Percentiles rank a stretch among this genome's conserved stretches.
phyloP scores from a whole-genome alignment of 192 early-diverging fungal species.

The Kickxella alabastrina region DNA sequence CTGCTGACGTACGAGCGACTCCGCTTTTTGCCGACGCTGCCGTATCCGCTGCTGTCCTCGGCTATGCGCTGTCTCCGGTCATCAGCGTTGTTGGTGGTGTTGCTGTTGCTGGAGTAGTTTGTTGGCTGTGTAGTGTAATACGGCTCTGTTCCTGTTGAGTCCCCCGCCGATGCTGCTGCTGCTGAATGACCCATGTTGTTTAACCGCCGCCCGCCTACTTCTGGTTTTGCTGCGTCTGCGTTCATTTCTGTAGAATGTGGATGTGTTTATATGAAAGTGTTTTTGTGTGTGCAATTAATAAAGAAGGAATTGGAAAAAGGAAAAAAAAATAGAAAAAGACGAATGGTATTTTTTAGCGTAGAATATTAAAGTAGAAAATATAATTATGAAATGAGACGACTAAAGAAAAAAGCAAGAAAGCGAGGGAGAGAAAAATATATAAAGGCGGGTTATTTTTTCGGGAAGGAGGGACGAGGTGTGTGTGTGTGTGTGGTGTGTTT shows the following conservation, averaged over 20 bases:
- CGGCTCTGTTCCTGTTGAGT: not conserved
- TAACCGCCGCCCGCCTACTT: too few relatives aligned
- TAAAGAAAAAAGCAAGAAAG: not conserved
- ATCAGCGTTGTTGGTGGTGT: too few relatives aligned
- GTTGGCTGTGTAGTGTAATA: too few relatives aligned
- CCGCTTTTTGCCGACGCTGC: not conserved
- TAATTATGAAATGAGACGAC: too few relatives aligned
- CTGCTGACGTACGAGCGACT: not conserved
- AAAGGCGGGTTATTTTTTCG: not conserved
- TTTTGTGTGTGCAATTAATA: not conserved
- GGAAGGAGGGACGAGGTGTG: too few relatives aligned
- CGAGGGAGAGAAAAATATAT: not conserved
- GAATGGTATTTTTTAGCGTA: too few relatives aligned
- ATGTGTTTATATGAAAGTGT: not conserved
- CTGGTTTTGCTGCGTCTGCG: too few relatives aligned
- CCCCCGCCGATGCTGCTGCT: not conserved
- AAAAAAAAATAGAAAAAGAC: not conserved
- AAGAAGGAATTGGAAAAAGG: not conserved
- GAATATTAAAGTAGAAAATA: conserved; percentile 1
- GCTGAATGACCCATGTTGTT: too few relatives aligned
- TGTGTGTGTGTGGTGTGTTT: too few relatives aligned
- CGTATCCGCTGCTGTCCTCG: not conserved
- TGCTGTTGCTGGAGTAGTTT: not conserved
- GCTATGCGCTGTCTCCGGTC: not conserved
- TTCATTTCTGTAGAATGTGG: too few relatives aligned